Evolutionary conservation across 768 basidiomycete species (phyloP).

Genomic region (Postia placenta): DNA sequence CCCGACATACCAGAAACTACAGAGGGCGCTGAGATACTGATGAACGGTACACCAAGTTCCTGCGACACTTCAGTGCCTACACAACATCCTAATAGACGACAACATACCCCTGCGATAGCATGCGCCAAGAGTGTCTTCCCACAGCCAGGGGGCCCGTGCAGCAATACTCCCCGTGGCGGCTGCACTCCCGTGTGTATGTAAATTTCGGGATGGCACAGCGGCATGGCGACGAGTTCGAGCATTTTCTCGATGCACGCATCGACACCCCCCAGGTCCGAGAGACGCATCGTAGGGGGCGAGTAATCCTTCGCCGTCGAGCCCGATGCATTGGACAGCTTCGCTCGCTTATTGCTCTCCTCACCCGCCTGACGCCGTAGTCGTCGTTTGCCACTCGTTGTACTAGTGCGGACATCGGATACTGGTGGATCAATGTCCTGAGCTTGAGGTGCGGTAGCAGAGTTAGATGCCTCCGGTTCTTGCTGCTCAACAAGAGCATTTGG

Average conservation of each 20-base stretch:
- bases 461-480: slow-evolving; percentile 2
- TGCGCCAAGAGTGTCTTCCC: slow-evolving; percentile 94
- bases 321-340: slow-evolving; percentile 34
- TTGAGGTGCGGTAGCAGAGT: slow-evolving; percentile 2
- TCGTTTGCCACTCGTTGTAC: slow-evolving; percentile 44
- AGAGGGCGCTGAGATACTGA: slow-evolving; percentile 90
- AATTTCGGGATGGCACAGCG: slow-evolving; percentile 90
- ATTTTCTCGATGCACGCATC: slow-evolving; percentile 85
- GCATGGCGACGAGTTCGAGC: slow-evolving; percentile 95
- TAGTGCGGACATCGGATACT: slow-evolving; percentile 5
- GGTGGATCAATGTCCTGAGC: slow-evolving; percentile 1
- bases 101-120: slow-evolving; percentile 87
- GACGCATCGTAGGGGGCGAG: slow-evolving; percentile 64
- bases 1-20: slow-evolving; percentile 98
- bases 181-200: slow-evolving; percentile 91
- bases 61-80: no score
- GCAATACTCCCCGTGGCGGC: slow-evolving; percentile 84
- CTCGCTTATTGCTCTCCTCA: slow-evolving; percentile 55
- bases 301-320: slow-evolving; percentile 52
- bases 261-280: slow-evolving; percentile 87
- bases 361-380: slow-evolving; percentile 47
- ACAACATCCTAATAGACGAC: no score
- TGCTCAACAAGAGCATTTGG: slow-evolving; percentile 13
- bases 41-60: slow-evolving; percentile 92
- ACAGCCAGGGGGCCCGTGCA: slow-evolving; percentile 96